phyloP scores from a whole-genome alignment of 805 yeast species.

The Pichia rugopelliculosa region DNA sequence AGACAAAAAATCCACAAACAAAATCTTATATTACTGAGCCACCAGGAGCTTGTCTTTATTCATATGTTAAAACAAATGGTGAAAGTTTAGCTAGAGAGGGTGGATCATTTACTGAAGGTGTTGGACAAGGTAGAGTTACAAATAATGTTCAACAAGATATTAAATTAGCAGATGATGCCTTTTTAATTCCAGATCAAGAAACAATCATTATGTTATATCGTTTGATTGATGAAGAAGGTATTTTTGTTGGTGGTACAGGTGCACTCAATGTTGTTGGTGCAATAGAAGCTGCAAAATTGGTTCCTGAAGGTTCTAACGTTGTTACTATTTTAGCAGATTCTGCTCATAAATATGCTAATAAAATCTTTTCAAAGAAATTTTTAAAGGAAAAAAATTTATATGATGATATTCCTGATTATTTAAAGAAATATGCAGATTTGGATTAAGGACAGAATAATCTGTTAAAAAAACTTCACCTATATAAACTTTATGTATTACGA shows the following conservation, averaged over 20 bases:
- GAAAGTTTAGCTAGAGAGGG: conserved; percentile 65
- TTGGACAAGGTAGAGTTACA: conserved; percentile 93
- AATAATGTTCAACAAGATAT: conserved; percentile 71
- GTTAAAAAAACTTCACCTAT: background rate
- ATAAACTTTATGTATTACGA: background rate
- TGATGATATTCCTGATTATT: conserved; percentile 59
- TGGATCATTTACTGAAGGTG: conserved; percentile 88
- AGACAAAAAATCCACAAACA: conserved; percentile 56
- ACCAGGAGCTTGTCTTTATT: conserved; percentile 82
- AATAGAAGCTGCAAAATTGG: conserved; percentile 56
- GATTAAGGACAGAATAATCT: conserved; percentile 26
- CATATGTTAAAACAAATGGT: conserved; percentile 67
- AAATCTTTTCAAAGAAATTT: conserved; percentile 76
- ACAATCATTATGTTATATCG: conserved; percentile 79
- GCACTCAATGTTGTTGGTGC: conserved; percentile 92
- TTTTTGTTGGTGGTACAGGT: conserved; percentile 85
- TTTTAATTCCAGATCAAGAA: conserved; percentile 69
- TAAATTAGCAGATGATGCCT: conserved; percentile 70
- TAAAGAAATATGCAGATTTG: conserved; percentile 58
- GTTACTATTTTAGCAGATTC: conserved; percentile 88
- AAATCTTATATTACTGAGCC: conserved; percentile 81
- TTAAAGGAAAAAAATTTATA: conserved; percentile 60
- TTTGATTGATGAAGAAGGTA: conserved; percentile 81
- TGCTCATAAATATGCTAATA: conserved; percentile 81
- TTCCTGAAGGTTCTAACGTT: conserved; percentile 75